Percentiles rank a stretch among this genome's conserved stretches.
Evolutionary conservation across 176 grass and related monocot genomes (phyloP).

Genomic region (Oryza australiensis): DNA sequence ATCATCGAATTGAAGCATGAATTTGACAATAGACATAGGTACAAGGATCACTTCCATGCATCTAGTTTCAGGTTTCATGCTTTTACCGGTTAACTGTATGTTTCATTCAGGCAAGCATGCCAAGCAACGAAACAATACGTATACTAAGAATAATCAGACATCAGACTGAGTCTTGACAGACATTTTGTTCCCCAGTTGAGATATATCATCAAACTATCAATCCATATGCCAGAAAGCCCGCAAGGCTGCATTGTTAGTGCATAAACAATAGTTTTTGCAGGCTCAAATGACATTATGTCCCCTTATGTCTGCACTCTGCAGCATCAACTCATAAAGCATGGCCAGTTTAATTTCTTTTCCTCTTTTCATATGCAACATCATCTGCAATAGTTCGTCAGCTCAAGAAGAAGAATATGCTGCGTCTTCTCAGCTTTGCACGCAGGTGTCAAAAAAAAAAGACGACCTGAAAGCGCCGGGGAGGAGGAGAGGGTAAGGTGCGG

Average conservation of each 20-base stretch:
- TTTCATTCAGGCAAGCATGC: too few relatives aligned
- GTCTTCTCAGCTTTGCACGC: neutral
- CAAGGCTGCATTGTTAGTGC: neutral
- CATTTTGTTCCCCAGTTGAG: neutral
- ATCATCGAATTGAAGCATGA: neutral
- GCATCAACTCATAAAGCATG: neutral
- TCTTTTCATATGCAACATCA: neutral
- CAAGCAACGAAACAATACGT: too few relatives aligned
- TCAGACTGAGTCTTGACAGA: neutral
- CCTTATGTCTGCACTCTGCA: neutral
- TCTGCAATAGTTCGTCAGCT: neutral
- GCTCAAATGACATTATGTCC: neutral
- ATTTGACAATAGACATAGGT: neutral
- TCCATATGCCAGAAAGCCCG: neutral
- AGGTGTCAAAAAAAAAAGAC: conserved; percentile 28
- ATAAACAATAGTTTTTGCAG: neutral
- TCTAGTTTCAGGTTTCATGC: neutral
- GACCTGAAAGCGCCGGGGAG: conserved; percentile 4
- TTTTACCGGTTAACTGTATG: too few relatives aligned
- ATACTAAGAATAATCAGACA: neutral
- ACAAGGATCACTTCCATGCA: neutral
- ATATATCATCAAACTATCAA: neutral
- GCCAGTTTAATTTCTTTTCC: neutral
- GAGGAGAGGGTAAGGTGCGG: conserved; percentile 37
- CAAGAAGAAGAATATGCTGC: conserved; percentile 17